phyloP scores from a whole-genome alignment of 2,329 filamentous ascomycete genomes.

The Apiospora arundinis region DNA sequence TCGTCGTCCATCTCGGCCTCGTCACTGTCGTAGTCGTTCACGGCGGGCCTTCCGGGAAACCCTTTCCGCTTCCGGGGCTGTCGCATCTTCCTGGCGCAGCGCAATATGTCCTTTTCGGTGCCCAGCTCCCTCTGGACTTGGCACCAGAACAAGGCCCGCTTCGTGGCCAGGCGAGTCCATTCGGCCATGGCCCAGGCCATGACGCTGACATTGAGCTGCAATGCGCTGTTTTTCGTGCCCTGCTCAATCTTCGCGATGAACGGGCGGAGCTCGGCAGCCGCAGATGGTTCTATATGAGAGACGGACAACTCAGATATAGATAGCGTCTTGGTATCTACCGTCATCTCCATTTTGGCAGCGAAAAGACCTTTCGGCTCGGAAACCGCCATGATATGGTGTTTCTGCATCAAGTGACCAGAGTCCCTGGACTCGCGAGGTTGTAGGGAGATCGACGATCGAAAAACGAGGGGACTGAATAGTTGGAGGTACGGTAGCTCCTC shows the following conservation, averaged over 20 bases:
- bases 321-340: slow-evolving; percentile 59
- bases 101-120: slow-evolving; percentile 40
- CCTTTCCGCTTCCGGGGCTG: slow-evolving; percentile 33
- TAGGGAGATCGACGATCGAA: slow-evolving; percentile 60
- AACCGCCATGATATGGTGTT: slow-evolving; percentile 62
- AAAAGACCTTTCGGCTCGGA: slow-evolving; percentile 61
- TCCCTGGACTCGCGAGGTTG: slow-evolving; percentile 43
- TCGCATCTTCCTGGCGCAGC: slow-evolving; percentile 40
- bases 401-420: slow-evolving; percentile 51
- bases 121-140: slow-evolving; percentile 56
- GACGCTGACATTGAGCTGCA: slow-evolving; percentile 63
- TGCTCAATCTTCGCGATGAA: slow-evolving; percentile 54
- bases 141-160: slow-evolving; percentile 69
- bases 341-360: slow-evolving; percentile 62
- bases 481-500: slow-evolving; percentile 74
- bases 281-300: slow-evolving; percentile 61
- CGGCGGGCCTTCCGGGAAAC: slow-evolving; percentile 27
- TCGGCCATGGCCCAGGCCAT: slow-evolving; percentile 72
- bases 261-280: slow-evolving; percentile 62
- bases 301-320: slow-evolving; percentile 60
- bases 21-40: slow-evolving; percentile 30
- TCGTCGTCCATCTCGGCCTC: slow-evolving; percentile 31
- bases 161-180: slow-evolving; percentile 67
- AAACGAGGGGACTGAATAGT: slow-evolving; percentile 72
- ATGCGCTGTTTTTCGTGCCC: slow-evolving; percentile 48